These are phyloP conservation scores for Zopfia rhizophila DNA, from an alignment of 2,329 filamentous ascomycete species.

Conservation along the genomic window DNA sequence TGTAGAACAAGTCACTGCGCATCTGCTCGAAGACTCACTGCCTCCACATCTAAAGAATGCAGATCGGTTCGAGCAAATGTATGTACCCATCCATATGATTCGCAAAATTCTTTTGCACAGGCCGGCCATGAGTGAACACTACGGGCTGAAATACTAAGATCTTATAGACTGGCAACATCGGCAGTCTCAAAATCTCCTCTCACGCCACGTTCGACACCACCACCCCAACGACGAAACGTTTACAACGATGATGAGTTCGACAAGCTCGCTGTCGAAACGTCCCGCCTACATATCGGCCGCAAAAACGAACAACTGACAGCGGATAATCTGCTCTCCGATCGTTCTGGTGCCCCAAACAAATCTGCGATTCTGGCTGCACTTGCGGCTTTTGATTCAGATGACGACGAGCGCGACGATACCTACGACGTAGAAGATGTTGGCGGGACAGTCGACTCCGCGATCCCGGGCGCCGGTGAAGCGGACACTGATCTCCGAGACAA, in stretches of 20 bases:
- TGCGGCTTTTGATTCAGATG: constrained; percentile 89
- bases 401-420: constrained; percentile 96
- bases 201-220: constrained; percentile 68
- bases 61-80: constrained; percentile 73
- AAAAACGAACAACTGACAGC: constrained; percentile 70
- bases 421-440: constrained; percentile 95
- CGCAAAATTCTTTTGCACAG: background rate
- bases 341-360: constrained; percentile 74
- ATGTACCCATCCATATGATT: constrained; percentile 24
- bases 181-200: constrained; percentile 51
- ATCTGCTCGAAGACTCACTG: constrained; percentile 81
- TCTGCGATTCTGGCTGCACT: constrained; percentile 89
- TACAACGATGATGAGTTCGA: constrained; percentile 77
- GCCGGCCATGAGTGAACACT: no score
- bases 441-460: constrained; percentile 78
- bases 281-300: constrained; percentile 83
- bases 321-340: constrained; percentile 76
- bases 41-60: constrained; percentile 72
- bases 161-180: constrained; percentile 26
- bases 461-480: constrained; percentile 60
- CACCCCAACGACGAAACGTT: constrained; percentile 71
- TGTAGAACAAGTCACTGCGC: constrained; percentile 81
- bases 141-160: constrained; percentile 30
- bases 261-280: constrained; percentile 71
- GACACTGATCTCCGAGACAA: constrained; percentile 66